A percentile compares a stretch with the other conserved stretches of the same genome.
phyloP scores from a whole-genome alignment of 192 early-diverging fungal species.

The Chytriomyces sp. region DNA sequence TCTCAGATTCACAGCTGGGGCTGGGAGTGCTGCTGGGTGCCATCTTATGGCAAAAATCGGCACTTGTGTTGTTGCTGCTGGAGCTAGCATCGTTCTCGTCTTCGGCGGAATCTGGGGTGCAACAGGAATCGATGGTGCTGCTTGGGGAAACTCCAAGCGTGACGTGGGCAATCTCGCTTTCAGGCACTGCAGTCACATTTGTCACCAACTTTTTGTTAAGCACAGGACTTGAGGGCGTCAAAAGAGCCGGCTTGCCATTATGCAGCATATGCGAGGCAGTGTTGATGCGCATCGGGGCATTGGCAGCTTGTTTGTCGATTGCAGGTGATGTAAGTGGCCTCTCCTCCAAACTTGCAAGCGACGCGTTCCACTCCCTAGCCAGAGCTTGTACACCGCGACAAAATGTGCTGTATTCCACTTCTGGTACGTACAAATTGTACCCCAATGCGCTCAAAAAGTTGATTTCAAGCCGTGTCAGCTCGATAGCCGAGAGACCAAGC shows the following conservation, averaged over 20 bases:
- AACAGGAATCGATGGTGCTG: too few relatives aligned
- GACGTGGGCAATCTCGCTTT: not conserved
- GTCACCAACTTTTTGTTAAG: not conserved
- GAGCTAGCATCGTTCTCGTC: too few relatives aligned
- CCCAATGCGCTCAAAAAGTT: slow-evolving; percentile 1
- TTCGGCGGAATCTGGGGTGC: too few relatives aligned
- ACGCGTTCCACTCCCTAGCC: slow-evolving; percentile 32
- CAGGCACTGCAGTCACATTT: not conserved
- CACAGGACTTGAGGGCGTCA: not conserved
- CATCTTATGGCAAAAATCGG: not conserved
- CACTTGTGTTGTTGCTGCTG: not conserved
- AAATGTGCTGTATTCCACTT: slow-evolving; percentile 18
- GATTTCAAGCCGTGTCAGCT: slow-evolving; percentile 13
- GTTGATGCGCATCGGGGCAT: not conserved
- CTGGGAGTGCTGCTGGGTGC: not conserved
- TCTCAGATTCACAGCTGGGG: too few relatives aligned
- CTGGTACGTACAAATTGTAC: slow-evolving; percentile 22
- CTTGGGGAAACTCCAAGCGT: not conserved
- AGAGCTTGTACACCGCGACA: slow-evolving; percentile 28
- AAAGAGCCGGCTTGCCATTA: not conserved
- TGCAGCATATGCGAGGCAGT: not conserved
- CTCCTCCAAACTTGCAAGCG: not conserved
- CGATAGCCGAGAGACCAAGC: slow-evolving; percentile 1
- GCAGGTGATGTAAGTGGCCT: not conserved
- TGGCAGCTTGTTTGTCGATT: not conserved